Conservation (phyloP, 1,284 basidiomycete species). For the Butyriboletus appendiculatus region DNA sequence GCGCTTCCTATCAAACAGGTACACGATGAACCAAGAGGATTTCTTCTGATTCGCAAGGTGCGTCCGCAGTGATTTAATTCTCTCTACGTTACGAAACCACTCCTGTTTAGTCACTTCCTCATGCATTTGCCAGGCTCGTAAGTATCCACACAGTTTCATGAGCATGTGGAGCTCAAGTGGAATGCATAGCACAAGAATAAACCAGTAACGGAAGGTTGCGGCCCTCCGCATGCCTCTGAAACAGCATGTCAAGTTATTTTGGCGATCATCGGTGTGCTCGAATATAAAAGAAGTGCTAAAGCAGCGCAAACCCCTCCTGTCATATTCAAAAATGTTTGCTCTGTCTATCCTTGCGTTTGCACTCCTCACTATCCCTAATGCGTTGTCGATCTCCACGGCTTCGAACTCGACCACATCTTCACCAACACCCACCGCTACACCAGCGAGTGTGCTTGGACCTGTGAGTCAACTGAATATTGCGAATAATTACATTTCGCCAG, state of each 20-base stretch:
- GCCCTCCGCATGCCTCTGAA: not conserved
- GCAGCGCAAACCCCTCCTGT: no score
- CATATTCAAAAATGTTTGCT: constrained; percentile 3
- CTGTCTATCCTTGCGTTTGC: constrained; percentile 5
- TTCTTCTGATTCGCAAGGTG: not conserved
- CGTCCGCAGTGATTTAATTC: not conserved
- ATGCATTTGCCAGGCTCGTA: not conserved
- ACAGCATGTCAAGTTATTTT: not conserved
- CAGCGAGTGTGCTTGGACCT: constrained; percentile 18
- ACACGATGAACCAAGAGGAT: not conserved
- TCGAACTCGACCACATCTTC: not conserved
- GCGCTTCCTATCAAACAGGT: no score
- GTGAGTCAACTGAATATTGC: constrained; percentile 18
- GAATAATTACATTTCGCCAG: constrained; percentile 34
- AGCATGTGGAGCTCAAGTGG: not conserved
- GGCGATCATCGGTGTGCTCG: not conserved
- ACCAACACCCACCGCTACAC: not conserved
- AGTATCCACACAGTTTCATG: not conserved
- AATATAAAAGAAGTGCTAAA: constrained; percentile 14
- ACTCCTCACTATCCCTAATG: constrained; percentile 9
- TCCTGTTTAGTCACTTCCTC: not conserved
- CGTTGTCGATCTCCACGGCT: not conserved
- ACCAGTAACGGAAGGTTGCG: not conserved
- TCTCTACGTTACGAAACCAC: not conserved
- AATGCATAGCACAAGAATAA: not conserved